These are phyloP conservation scores for Panicum miliaceum DNA, from an alignment of 176 grass and related monocot genomes.

Conservation along the genomic window DNA sequence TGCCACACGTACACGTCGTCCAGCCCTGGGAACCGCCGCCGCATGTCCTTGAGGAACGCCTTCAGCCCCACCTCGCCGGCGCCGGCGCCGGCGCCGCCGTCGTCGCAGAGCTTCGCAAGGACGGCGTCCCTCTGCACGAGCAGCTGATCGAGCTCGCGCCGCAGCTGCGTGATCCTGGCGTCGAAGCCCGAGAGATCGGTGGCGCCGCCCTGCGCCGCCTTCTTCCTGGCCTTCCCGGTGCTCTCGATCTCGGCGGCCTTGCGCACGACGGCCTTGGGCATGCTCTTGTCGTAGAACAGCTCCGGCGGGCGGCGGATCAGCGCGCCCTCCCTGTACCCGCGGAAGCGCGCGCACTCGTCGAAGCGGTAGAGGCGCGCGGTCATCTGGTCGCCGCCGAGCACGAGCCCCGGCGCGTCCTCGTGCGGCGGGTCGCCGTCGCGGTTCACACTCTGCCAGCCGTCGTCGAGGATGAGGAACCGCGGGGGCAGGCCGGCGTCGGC, in stretches of 20 bases:
- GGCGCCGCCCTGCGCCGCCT: neutral
- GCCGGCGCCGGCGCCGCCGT: neutral
- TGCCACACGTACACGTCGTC: slow-evolving; percentile 84
- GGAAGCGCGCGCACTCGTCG: slow-evolving; percentile 69
- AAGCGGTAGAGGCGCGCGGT: slow-evolving; percentile 61
- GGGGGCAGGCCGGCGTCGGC: slow-evolving; percentile 46
- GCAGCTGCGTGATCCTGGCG: neutral
- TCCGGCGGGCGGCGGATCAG: slow-evolving; percentile 16
- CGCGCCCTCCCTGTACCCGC: slow-evolving; percentile 47
- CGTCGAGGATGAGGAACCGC: slow-evolving; percentile 73
- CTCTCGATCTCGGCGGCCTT: slow-evolving; percentile 43
- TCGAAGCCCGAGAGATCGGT: neutral
- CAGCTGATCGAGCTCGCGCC: slow-evolving; percentile 21
- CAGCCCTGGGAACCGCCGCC: slow-evolving; percentile 41
- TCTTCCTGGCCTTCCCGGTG: slow-evolving; percentile 34
- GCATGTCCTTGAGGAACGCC: slow-evolving; percentile 67
- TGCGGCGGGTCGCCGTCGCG: slow-evolving; percentile 53
- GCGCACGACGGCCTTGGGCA: slow-evolving; percentile 31
- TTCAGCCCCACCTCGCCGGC: slow-evolving; percentile 42
- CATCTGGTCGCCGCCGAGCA: slow-evolving; percentile 80
- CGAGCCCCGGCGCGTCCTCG: slow-evolving; percentile 48
- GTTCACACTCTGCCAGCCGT: slow-evolving; percentile 78
- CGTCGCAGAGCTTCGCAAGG: neutral
- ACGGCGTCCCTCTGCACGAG: neutral
- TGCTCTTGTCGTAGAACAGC: slow-evolving; percentile 4